Evolutionary conservation across 2,329 filamentous ascomycete species (phyloP), one percentile per base, ranked within the genome.

Genomic region (Paraphaeosphaeria minitans): DNA sequence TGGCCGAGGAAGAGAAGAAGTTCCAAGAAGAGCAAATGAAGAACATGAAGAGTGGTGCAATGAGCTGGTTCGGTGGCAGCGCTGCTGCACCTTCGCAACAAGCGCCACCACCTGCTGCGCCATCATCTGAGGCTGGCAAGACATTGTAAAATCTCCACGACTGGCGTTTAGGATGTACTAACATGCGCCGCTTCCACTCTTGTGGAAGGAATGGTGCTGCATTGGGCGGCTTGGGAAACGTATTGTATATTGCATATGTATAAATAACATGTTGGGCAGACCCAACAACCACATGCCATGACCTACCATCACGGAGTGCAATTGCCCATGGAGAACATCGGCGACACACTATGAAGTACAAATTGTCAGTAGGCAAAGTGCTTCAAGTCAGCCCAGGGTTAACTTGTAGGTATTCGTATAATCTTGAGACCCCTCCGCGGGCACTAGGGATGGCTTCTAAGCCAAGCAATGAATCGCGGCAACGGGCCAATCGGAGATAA

Each of bases 11-110:
- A 75, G 89, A 93, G 81, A 94, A 97, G 83, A 93, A 92, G 82
- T 84, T 88, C 63, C 91, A 93, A 77, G 91, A 96, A 72, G 93
- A 96, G 79, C 89, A 90, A 69, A 93, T 96, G 89, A 91, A 90
- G 79, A 92, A 86, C 73, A 96, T 97, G 92, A 95, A 94, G 85
- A 70, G 64, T 19, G 68, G 72, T 24, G 68, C 72, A 0, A 73
- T 75, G 46, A 65, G 68, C 50, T 75, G 68, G 68, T 58, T 75
- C 12, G 53, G 52, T 50, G 53, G 58, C 27, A 49, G 49, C 19
- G 45, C 50, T 21, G 52, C 52, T 21, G 56, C 56, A 7, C 52
- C 56, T 13, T 6, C 46, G 8, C 42, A 39, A 27, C 48, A 50
- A 5, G 4, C 45, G 21, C 33, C 53, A n/a, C 55, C 31, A 39